Evolutionary conservation across 768 basidiomycete species (phyloP), one percentile per base, ranked within the genome.

Genomic region (Trametes meyenii): DNA sequence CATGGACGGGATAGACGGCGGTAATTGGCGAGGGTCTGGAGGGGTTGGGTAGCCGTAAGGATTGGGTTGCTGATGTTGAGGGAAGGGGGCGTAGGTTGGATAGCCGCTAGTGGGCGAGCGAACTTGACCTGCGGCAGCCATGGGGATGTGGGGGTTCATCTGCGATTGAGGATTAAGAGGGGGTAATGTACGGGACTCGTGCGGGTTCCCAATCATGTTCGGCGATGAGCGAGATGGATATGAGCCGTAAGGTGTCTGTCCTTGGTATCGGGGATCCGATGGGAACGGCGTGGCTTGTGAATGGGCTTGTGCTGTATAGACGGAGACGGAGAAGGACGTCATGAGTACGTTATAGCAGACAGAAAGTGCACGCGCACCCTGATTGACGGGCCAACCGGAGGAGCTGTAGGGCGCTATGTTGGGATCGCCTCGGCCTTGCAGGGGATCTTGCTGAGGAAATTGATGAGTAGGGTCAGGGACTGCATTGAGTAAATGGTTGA

Each of bases 61-160:
- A 0, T 62, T 46, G 7, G 69, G 78, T 29, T 67, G 72, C 6
- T 63, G 66, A 10, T 72, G 73, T 16, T 75, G 63, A 16, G 80
- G 74, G 68, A 85, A 86, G 46, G 76, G 72, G 13, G 79, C 72
- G 71, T 86, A 89, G 60, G 79, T 58, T 23, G 85, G 81, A 72
- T 88, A 90, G 23, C 83, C 81, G 36, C 85, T 83, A 16, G 85
- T 81, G 10, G 88, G 85, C 13, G 87, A 86, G 64, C 87, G 85
- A 71, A 88, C 83, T 67, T 67, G 63, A 24, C 63, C 45, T 23
- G 58, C 60, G n/a, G 57, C 45, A 17, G 61, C 35, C 71, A 70
- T 72, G 11, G 66, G 21, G 48, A 65, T 58, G 24, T 65, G 52
- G 33, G 69, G 62, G 21, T 60, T 64, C 60, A 54, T 63, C 49